Evolutionary conservation across 441 rosid genomes (phyloP), one percentile per base, ranked within the genome.

Genomic region (Bruguiera hainesii): DNA sequence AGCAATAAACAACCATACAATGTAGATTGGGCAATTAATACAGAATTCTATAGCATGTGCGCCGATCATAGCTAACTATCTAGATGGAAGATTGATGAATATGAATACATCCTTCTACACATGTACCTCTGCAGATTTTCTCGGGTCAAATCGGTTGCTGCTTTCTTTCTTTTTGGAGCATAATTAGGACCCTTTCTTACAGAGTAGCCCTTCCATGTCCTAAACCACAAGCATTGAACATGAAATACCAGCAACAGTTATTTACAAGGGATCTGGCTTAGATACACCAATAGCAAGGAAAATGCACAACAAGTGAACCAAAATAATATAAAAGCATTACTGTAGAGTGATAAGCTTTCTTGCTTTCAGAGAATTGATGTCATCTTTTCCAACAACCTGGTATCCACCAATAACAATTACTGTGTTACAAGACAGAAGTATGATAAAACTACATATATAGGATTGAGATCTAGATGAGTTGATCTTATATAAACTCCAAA

Each of bases 151-250:
- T 94, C 97, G 29, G 99, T 88, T 10, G 94, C 89, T 23, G 77
- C 85, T 74, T 71, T 86, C 89, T 82, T 88, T 72, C 97, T 84
- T 76, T 75, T 75, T 3, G 96, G 97, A 66, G 98, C 93, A 80
- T 89, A 94, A 57, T 75, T 86, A 52, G 98, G 90, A 71, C 99
- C 99, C 79, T 83, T 90, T 69, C 65, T 86, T 63, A 87, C 81
- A 2, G 85, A 84, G 75, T 91, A 94, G 53, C 98, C 98, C 68
- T 84, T 88, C 94, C 99, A 91, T 19, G 78, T 74, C 81, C 98
- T 91, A 70, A 1, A 66, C 30, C 56, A 73, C 50, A 73, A 33
- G 60, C 59, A 60, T 61, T 2, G 56, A 19, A n/a, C 6, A 37
- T 20, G 62, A 61, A 37, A 66, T 20, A 42, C 33, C 26, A 35